Conservation (phyloP, 352 stramenopile genomes). For the Lagenidium giganteum region DNA sequence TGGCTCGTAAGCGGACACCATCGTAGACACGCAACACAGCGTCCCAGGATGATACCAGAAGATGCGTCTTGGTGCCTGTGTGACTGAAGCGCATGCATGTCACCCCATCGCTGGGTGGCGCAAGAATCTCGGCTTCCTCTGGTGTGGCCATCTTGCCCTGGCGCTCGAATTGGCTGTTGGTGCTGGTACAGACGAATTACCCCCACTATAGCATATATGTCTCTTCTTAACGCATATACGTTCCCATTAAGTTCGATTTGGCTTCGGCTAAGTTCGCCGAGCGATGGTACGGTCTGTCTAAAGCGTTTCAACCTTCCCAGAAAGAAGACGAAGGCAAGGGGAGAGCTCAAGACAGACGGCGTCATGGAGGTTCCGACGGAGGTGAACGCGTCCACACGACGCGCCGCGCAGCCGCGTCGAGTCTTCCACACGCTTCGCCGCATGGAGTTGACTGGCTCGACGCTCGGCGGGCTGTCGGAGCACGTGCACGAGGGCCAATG, state of each 20-base stretch:
- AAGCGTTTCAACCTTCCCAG: background rate
- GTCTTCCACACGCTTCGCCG: constrained; percentile 46
- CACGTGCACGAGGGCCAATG: constrained; percentile 21
- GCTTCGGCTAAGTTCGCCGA: constrained; percentile 1
- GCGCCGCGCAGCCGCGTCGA: constrained; percentile 9
- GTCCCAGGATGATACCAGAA: constrained; percentile 83
- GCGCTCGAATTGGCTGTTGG: too few species aligned
- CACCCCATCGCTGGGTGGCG: constrained; percentile 80
- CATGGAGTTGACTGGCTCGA: constrained; percentile 63
- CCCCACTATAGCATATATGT: constrained; percentile 1
- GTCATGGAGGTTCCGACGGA: background rate
- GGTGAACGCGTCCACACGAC: background rate
- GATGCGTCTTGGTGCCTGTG: constrained; percentile 31
- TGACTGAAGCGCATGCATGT: constrained; percentile 75
- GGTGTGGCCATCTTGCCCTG: constrained; percentile 10
- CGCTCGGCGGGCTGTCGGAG: constrained; percentile 2
- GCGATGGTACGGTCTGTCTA: constrained; percentile 3
- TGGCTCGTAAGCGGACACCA: constrained; percentile 35
- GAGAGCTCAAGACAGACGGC: background rate
- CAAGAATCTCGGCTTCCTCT: constrained; percentile 46
- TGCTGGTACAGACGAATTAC: constrained; percentile 4
- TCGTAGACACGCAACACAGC: constrained; percentile 64
- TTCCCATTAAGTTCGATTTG: too few species aligned
- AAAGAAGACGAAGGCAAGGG: background rate
- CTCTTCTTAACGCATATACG: background rate